Base-by-base conservation (phyloP, 1,284 basidiomycete species). In the Moesziomyces sp. region DNA sequence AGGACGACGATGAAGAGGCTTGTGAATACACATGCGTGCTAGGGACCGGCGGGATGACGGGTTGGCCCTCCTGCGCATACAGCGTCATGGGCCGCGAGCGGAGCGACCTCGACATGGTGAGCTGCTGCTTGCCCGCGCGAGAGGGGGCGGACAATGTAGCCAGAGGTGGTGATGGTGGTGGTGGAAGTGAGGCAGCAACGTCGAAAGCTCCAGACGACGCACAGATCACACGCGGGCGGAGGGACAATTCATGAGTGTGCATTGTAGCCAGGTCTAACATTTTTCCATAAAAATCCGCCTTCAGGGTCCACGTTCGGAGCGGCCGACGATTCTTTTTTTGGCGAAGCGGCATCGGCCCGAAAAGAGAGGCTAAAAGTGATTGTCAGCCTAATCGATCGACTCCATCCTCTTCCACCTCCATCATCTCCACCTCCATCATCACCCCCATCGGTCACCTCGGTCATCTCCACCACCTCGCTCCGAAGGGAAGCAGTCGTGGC, bases 21-120 rank as follows among this genome's bases (percentile, higher is more conserved):
- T 28, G 19, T 13, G 34, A 26, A 21, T 56, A 24, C 21, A 43
- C 38, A 14, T 44, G 34, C 7, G 51, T 6, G 13, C 35, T 24
- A 3, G 60, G 47, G 1, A 66, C 56, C n/a, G 58, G 58, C 24
- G 60, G 62, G 35, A 63, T 59, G 52, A 50, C 45, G 30, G 60
- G 59, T 16, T 58, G 71, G 3, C 51, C 69, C 28, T 76, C 77
- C 52, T 76, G 62, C 11, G 58, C 69, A 42, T 83, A 83, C 9
- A 83, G 78, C 69, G 82, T 83, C 75, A 79, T 69, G 8, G 81
- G 82, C 50, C 82, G 79, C 62, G 79, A 74, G 6, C 82, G 77
- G 16, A 83, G 67, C 16, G 82, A 83, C 26, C 78, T 57, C 26
- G 81, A 83, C 82, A 83, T 83, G 53, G 30, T 43, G 21, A 21